Evolutionary conservation across 2,329 filamentous ascomycete species (phyloP), one percentile per base, ranked within the genome.

Genomic region (Aureobasidium musti): DNA sequence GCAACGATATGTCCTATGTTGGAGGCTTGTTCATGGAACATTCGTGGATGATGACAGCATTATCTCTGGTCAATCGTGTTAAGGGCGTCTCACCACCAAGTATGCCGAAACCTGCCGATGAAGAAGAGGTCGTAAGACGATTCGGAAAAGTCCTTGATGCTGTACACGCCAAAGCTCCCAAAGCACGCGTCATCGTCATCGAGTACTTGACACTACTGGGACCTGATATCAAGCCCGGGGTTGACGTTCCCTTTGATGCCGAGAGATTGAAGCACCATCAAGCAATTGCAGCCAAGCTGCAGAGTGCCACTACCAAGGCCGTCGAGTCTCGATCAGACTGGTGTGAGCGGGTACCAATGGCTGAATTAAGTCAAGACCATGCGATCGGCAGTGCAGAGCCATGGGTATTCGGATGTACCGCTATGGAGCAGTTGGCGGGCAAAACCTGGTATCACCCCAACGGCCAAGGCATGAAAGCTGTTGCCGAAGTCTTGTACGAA

Each of bases 1-100:
- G 78, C 17, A 79, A 79, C 64, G 78, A 79, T 68, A 72, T 79
- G 52, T 74, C 73, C 4, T 79, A 79, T 67, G 72, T 78, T 49
- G 75, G 74, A 5, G 75, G 76, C 2, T 63, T 79, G 14, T 74
- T 76, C 54, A 70, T 71, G n/a, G 75, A 78, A 6, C 57, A 61
- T n/a, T 37, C 57, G 1, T 63, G 59, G 43, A 3, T 50, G 8
- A 19, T 50, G 11, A 21, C 59, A 1, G 43, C 43, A 0, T 19
- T 50, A 3, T 49, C 57, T 49, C 5, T 49, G 11, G 7, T 49
- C 3, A 35, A 37, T 8, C 57, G 41, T 21, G 21, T 50, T 13
- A 50, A 37, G n/a, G 45, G 59, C 4, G 7, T 19, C 19, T 14
- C 59, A 8, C 10, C 33, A 10, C 57, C 45, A 23, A 7, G 6